phyloP scores from a whole-genome alignment of 2,329 filamentous ascomycete species.

The Pseudogymnoascus sp. region DNA sequence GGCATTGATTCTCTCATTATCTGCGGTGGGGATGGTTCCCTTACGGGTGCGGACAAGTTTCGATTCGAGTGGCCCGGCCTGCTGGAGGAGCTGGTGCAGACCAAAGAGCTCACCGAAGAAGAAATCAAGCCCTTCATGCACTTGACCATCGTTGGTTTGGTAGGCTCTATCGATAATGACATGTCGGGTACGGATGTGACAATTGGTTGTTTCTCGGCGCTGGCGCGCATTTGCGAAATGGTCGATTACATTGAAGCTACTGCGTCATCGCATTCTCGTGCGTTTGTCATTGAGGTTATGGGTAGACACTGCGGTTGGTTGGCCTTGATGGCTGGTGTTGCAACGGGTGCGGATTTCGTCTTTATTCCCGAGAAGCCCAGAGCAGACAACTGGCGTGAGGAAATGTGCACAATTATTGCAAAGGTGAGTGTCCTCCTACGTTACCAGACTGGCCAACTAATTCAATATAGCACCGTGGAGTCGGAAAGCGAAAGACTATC shows the following conservation, averaged over 20 bases:
- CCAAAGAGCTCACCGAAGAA: constrained; percentile 58
- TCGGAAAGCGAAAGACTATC: constrained; percentile 95
- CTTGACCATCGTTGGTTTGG: constrained; percentile 91
- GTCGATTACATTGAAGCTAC: constrained; percentile 97
- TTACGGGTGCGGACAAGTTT: constrained; percentile 93
- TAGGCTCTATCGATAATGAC: constrained; percentile 97
- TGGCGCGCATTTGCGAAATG: constrained; percentile 87
- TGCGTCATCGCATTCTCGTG: constrained; percentile 85
- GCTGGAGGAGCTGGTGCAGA: constrained; percentile 73
- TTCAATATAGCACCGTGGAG: constrained; percentile 60
- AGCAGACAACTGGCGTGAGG: constrained; percentile 75
- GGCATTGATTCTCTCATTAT: constrained; percentile 96
- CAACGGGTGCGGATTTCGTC: constrained; percentile 89
- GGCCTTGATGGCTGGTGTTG: constrained; percentile 90
- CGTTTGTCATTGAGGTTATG: constrained; percentile 98
- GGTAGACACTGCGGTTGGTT: constrained; percentile 96
- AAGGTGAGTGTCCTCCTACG: constrained; percentile 41
- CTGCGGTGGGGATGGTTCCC: constrained; percentile 90
- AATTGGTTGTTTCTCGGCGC: constrained; percentile 91
- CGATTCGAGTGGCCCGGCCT: constrained; percentile 85
- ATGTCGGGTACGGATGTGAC: constrained; percentile 95
- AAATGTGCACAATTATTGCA: constrained; percentile 73
- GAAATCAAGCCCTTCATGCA: constrained; percentile 72
- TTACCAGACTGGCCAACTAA: constrained; percentile 17
- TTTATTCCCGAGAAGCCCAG: constrained; percentile 95